phyloP scores from a whole-genome alignment of 495 filamentous ascomycete genomes.

The Margaritispora aquatica region DNA sequence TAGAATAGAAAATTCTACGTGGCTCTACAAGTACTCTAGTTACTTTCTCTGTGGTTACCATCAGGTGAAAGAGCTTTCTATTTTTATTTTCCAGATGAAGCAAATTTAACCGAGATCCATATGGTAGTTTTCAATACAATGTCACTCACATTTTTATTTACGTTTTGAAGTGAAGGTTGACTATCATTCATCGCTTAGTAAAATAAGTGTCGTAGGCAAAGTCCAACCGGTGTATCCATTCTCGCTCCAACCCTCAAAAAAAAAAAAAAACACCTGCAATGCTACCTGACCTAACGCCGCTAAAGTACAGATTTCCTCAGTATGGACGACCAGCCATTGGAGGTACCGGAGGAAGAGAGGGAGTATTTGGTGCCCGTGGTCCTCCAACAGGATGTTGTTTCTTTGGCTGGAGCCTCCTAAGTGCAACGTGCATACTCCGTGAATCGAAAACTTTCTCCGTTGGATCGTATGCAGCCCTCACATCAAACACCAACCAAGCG shows the following conservation, averaged over 20 bases:
- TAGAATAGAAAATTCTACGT: no score
- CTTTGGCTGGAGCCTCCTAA: slow-evolving; percentile 18
- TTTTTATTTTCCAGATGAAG: no score
- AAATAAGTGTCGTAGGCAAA: neutral
- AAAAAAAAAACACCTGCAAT: slow-evolving; percentile 7
- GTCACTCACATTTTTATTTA: no score
- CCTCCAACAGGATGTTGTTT: slow-evolving; percentile 18
- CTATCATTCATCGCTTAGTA: neutral
- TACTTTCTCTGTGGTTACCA: no score
- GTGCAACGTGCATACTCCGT: slow-evolving; percentile 7
- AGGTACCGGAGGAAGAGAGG: neutral
- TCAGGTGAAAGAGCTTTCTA: no score
- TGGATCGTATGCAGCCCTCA: slow-evolving; percentile 55
- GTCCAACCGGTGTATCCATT: slow-evolving; percentile 1
- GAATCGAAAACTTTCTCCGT: slow-evolving; percentile 23
- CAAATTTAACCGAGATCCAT: no score
- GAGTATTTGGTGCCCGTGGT: neutral
- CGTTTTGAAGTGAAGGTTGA: neutral
- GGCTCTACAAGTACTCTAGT: no score
- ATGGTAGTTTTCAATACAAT: no score
- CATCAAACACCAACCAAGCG: slow-evolving; percentile 51
- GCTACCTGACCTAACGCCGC: neutral
- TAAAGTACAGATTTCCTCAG: neutral
- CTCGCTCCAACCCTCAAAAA: neutral
- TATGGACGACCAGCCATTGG: neutral